phyloP scores from a whole-genome alignment of 2,329 filamentous ascomycete genomes.

The Calonectria pauciramosa region DNA sequence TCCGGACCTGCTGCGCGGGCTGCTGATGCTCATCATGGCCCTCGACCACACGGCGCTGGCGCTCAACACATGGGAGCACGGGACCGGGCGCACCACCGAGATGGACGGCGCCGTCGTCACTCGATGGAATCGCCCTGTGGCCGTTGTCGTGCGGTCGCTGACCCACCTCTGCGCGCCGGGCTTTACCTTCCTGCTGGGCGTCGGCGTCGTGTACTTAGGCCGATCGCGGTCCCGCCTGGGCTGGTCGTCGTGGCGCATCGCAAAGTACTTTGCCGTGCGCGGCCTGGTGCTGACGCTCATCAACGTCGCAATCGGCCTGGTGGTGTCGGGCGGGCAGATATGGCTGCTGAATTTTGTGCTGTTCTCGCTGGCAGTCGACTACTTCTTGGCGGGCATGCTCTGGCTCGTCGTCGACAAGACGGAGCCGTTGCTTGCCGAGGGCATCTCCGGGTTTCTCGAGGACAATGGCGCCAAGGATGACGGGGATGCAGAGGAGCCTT shows the following conservation, averaged over 20 bases:
- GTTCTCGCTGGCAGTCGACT: constrained; percentile 61
- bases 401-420: constrained; percentile 55
- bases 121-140: constrained; percentile 54
- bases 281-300: constrained; percentile 53
- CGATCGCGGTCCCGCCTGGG: constrained; percentile 56
- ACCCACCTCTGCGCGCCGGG: constrained; percentile 62
- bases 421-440: constrained; percentile 49
- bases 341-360: constrained; percentile 61
- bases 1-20: constrained; percentile 59
- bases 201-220: constrained; percentile 61
- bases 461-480: constrained; percentile 15
- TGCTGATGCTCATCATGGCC: constrained; percentile 61
- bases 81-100: constrained; percentile 54
- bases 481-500: constrained; percentile 48
- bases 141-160: constrained; percentile 56
- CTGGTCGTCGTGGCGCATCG: constrained; percentile 53
- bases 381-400: constrained; percentile 58
- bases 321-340: constrained; percentile 49
- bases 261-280: constrained; percentile 55
- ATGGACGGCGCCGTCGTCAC: constrained; percentile 51
- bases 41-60: constrained; percentile 58
- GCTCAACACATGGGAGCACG: constrained; percentile 58
- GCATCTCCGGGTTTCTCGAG: constrained; percentile 37
- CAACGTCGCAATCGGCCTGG: constrained; percentile 48
- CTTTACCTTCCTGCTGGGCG: constrained; percentile 61